Base-by-base conservation (phyloP, 768 basidiomycete species). In the Kwoniella mangroviensis region DNA sequence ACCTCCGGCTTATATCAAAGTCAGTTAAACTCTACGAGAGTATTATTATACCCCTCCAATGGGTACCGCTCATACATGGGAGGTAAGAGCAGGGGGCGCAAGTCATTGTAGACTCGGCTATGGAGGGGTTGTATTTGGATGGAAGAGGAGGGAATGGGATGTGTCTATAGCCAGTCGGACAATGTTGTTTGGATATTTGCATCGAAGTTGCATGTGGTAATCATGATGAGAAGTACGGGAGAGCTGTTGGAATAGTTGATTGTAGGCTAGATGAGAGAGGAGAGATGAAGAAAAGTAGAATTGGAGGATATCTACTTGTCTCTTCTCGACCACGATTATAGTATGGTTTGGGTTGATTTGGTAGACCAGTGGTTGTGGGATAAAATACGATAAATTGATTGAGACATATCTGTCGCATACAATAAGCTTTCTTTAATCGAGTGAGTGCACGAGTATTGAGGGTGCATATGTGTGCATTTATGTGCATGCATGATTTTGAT, bases 1-100 rank as follows among this genome's bases (percentile, higher is more conserved):
- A 49, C 68, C 74, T 78, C 76, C 76, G 76, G 76, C 76, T 78
- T 78, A 78, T 78, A 75, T 78, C 76, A 78, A 78, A 72, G 76
- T 75, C 74, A 70, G 69, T 22, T 7, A 34, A 34, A 34, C 34
- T 34, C 34, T 34, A 34, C 34, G 34, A 34, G 61, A 62, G 63
- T 54, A 56, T 72, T 56, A 4, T 28, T 69, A 43, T 76, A 19
- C 66, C 72, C 73, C 66, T 60, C 74, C 70, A 69, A 67, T 63
- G 68, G 69, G 66, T 77, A 77, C 76, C 76, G 73, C 73, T 69
- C 42, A 42, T 56, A 53, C 62, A 71, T 73, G 52, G 55, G 45
- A 55, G 41, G 60, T 62, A 66, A 62, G 41, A 68, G 72, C 75
- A 73, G 74, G 75, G 63, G 71, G 71, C 73, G 59, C 55, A 53